A percentile compares a stretch with the other conserved stretches of the same genome.
Evolutionary conservation across 2,329 filamentous ascomycete species (phyloP).

Genomic region (Xylariaceae sp.): DNA sequence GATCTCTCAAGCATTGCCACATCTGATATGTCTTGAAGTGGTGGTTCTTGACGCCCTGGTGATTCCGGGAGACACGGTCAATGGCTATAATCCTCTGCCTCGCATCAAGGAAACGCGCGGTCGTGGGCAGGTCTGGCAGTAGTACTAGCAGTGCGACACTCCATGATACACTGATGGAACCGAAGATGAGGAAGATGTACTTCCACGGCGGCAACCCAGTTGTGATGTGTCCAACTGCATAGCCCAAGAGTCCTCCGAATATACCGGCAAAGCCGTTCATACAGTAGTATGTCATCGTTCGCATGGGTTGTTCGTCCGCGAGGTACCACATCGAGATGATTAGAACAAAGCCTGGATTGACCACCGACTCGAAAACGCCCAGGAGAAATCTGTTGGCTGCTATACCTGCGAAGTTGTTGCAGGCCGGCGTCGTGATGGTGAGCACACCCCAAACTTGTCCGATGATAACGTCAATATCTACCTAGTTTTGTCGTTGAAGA

Average conservation of each 20-base stretch:
- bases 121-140: slow-evolving; percentile 29
- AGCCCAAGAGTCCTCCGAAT: slow-evolving; percentile 28
- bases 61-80: slow-evolving; percentile 27
- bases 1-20: slow-evolving; percentile 42
- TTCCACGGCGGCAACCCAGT: slow-evolving; percentile 30
- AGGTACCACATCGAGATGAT: slow-evolving; percentile 28
- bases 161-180: slow-evolving; percentile 27
- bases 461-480: not conserved
- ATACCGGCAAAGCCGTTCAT: slow-evolving; percentile 30
- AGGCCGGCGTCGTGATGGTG: slow-evolving; percentile 28
- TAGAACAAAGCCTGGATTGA: slow-evolving; percentile 29
- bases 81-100: slow-evolving; percentile 26
- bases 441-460: slow-evolving; percentile 27
- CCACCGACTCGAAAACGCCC: slow-evolving; percentile 28
- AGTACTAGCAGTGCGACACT: slow-evolving; percentile 23
- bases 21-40: slow-evolving; percentile 45
- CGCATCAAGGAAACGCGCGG: slow-evolving; percentile 26
- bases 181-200: slow-evolving; percentile 30
- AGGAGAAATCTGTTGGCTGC: slow-evolving; percentile 28
- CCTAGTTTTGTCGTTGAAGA: not conserved
- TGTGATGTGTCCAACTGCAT: slow-evolving; percentile 30
- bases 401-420: slow-evolving; percentile 27
- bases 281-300: slow-evolving; percentile 27
- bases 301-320: slow-evolving; percentile 27
- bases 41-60: slow-evolving; percentile 30